Evolutionary conservation across 2,329 filamentous ascomycete genomes (phyloP), one percentile per base, ranked within the genome.

Genomic region (Colletotrichum magnum): DNA sequence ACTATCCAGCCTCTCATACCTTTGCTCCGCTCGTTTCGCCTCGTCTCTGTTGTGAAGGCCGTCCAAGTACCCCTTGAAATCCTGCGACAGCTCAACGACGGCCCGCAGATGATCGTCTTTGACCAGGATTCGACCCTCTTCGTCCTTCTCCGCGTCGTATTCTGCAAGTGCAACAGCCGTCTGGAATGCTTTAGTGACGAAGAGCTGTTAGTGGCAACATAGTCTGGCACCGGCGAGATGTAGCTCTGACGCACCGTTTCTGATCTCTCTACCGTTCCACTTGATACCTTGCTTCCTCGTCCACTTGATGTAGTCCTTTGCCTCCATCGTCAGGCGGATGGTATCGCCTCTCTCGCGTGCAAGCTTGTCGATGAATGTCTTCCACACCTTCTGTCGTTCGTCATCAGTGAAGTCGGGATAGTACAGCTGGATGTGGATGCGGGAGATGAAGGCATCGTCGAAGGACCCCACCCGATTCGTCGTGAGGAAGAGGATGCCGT

Each of bases 381-480:
- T 41, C 77, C 78, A 80, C 6, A 79, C 62, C 10, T 66, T 36
- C 7, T 75, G 59, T 0, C 76, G 67, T 32, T 76, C 69, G 0
- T 75, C 71, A 4, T 78, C 75, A 2, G 71, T 72, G 13, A 79
- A 77, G 7, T 76, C 73, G 0, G 69, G 62, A 15, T 78, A 79
- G 53, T 75, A 73, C 0, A 79, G 51, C 39, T 77, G 71, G 3
- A 80, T 51, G 12, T 80, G 77, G 0, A 79, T 72, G 1, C 77
- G 74, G 0, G 77, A 79, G 4, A 77, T 74, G 57, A 79, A 77
- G 0, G 77, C 77, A 2, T 79, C 76, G 16, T 79, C 77, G 21
- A 79, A 78, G 0, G 72, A 63, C 0, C 74, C 77, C 0, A 77
- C 74, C 1, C 76, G 58, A 47, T 79, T 79, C 0, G 77, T 76